These are phyloP conservation scores for Xylariaceae sp. DNA, from an alignment of 2,329 filamentous ascomycete genomes.

Conservation along the genomic window DNA sequence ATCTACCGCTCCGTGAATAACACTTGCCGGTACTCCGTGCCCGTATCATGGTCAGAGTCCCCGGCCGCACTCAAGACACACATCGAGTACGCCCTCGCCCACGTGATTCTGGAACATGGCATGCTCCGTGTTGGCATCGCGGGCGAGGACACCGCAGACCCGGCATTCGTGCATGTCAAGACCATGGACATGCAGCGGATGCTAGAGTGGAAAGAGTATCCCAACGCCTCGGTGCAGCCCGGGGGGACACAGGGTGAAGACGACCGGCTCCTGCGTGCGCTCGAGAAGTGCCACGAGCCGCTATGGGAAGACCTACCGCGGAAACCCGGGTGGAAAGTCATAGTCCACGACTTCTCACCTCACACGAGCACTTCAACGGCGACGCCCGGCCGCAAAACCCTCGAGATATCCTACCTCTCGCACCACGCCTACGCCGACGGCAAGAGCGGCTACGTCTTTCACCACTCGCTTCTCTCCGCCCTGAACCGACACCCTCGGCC, in stretches of 20 bases:
- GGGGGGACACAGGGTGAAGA: conserved; percentile 5
- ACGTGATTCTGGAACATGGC: not conserved
- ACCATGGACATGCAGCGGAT: not conserved
- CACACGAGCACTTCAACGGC: not conserved
- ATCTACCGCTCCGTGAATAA: conserved; percentile 43
- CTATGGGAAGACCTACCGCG: conserved; percentile 36
- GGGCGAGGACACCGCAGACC: not conserved
- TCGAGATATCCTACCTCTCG: conserved; percentile 43
- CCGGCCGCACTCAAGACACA: not conserved
- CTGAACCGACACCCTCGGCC: conserved; percentile 26
- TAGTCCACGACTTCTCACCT: conserved; percentile 28
- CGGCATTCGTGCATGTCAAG: not conserved
- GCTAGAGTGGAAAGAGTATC: not conserved
- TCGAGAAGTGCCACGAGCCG: conserved; percentile 35
- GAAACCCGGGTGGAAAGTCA: conserved; percentile 44
- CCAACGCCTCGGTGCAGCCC: not conserved
- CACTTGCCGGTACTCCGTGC: conserved; percentile 38
- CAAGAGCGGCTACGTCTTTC: conserved; percentile 43
- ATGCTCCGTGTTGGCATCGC: not conserved
- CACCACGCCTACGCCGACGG: conserved; percentile 54
- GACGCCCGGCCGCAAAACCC: conserved; percentile 9
- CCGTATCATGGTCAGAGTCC: not conserved
- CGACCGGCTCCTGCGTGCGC: conserved; percentile 25
- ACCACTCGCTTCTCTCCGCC: conserved; percentile 40
- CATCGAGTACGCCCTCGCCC: not conserved